Percentiles rank a stretch among this genome's conserved stretches.
These are phyloP conservation scores for Penicillium cataractarum DNA, from an alignment of 495 filamentous ascomycete genomes.

Conservation along the genomic window DNA sequence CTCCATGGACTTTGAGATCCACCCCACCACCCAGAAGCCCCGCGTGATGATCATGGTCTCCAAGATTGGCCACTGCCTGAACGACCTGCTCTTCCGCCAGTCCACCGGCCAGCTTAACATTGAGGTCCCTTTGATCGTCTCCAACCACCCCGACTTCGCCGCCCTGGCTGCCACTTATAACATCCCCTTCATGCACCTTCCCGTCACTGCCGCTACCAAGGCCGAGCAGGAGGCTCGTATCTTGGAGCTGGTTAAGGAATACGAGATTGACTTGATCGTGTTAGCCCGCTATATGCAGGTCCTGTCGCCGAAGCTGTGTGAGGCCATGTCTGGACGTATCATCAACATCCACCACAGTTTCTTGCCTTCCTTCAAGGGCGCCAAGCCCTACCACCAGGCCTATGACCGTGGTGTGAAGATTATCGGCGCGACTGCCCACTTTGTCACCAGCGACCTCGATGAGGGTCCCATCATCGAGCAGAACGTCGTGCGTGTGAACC, in stretches of 20 bases:
- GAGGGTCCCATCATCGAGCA: slow-evolving; percentile 83
- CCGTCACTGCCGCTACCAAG: slow-evolving; percentile 71
- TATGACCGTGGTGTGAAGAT: slow-evolving; percentile 80
- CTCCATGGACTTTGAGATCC: slow-evolving; percentile 64
- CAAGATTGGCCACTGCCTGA: slow-evolving; percentile 79
- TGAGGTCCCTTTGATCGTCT: slow-evolving; percentile 68
- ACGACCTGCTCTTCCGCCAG: slow-evolving; percentile 76
- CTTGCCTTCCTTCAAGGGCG: slow-evolving; percentile 78
- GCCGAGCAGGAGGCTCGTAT: slow-evolving; percentile 65
- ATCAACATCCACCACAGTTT: slow-evolving; percentile 86
- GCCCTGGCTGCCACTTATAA: slow-evolving; percentile 68
- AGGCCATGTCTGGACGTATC: slow-evolving; percentile 71
- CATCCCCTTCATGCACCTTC: slow-evolving; percentile 73
- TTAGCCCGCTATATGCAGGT: slow-evolving; percentile 85
- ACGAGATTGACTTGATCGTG: slow-evolving; percentile 72
- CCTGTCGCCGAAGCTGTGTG: slow-evolving; percentile 69
- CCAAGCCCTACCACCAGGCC: slow-evolving; percentile 81
- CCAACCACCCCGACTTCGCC: slow-evolving; percentile 74
- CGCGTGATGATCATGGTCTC: slow-evolving; percentile 79
- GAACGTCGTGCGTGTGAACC: slow-evolving; percentile 68
- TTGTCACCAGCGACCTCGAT: slow-evolving; percentile 75
- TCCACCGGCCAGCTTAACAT: slow-evolving; percentile 61
- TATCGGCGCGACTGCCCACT: slow-evolving; percentile 76
- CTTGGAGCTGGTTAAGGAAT: slow-evolving; percentile 62
- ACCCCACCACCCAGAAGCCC: slow-evolving; percentile 62